phyloP scores from a whole-genome alignment of 2,329 filamentous ascomycete genomes.

The Monosporascus sp. region DNA sequence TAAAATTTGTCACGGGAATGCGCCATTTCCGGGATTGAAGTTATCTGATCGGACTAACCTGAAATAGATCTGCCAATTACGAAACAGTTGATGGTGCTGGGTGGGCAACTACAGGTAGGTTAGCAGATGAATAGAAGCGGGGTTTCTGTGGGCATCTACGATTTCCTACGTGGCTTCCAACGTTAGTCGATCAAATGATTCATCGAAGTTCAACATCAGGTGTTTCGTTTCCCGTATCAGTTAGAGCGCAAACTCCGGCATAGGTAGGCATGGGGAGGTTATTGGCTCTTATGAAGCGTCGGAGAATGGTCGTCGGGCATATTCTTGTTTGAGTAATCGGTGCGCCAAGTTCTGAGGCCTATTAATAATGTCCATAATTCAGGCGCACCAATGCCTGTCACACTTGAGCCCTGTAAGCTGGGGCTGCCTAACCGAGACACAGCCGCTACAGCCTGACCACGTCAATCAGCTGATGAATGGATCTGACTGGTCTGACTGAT shows the following conservation, averaged over 20 bases:
- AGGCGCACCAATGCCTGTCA: background rate
- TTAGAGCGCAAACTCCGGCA: no score
- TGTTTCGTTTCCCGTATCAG: background rate
- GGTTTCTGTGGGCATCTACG: background rate
- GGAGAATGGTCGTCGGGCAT: no score
- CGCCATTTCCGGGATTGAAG: background rate
- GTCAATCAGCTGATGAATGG: background rate
- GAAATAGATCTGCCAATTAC: background rate
- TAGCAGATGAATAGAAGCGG: no score
- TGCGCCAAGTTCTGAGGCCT: no score
- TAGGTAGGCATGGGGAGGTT: no score
- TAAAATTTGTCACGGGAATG: constrained; percentile 7
- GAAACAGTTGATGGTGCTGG: no score
- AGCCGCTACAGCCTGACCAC: background rate
- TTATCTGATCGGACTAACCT: constrained; percentile 4
- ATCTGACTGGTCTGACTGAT: background rate
- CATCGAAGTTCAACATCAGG: background rate
- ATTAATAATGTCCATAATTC: background rate
- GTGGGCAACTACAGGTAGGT: no score
- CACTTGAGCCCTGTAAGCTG: background rate
- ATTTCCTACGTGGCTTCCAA: background rate
- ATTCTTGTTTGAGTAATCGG: no score
- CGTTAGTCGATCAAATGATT: background rate
- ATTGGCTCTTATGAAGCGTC: no score
- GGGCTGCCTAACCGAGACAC: background rate